These are phyloP conservation scores for Purshia tridentata DNA, from an alignment of 306 rosid genomes.

Conservation along the genomic window DNA sequence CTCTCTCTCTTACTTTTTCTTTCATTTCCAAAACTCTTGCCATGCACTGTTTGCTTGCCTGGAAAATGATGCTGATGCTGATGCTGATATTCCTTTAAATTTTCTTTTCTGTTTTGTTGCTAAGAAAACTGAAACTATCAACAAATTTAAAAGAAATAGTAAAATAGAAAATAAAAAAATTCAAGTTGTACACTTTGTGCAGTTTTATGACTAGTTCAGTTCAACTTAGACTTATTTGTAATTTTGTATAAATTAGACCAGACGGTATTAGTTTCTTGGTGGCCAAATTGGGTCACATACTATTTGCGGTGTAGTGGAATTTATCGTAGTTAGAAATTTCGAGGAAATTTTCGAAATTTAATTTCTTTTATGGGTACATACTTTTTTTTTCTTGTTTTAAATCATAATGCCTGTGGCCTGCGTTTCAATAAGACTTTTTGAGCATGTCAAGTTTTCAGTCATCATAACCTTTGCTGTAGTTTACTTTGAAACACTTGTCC, in stretches of 20 bases:
- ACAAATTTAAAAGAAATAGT: too few relatives aligned
- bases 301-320: too few relatives aligned
- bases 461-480: neutral
- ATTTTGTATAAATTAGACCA: neutral
- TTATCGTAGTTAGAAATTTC: neutral
- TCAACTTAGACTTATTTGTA: conserved; percentile 26
- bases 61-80: conserved; percentile 4
- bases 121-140: too few relatives aligned
- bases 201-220: neutral
- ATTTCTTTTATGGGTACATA: neutral
- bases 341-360: too few relatives aligned
- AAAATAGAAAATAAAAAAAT: too few relatives aligned
- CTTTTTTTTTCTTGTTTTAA: neutral
- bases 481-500: neutral
- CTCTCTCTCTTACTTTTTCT: neutral
- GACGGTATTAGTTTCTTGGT: too few relatives aligned
- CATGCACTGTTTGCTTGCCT: conserved; percentile 19
- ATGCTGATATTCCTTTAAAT: too few relatives aligned
- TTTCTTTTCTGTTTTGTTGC: too few relatives aligned
- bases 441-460: neutral
- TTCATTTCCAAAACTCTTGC: neutral
- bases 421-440: too few relatives aligned
- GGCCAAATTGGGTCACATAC: too few relatives aligned
- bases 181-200: too few relatives aligned
- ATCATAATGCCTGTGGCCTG: neutral